Evolutionary conservation across 2,329 filamentous ascomycete species (phyloP).

Genomic region (Hypoxylon sp.): DNA sequence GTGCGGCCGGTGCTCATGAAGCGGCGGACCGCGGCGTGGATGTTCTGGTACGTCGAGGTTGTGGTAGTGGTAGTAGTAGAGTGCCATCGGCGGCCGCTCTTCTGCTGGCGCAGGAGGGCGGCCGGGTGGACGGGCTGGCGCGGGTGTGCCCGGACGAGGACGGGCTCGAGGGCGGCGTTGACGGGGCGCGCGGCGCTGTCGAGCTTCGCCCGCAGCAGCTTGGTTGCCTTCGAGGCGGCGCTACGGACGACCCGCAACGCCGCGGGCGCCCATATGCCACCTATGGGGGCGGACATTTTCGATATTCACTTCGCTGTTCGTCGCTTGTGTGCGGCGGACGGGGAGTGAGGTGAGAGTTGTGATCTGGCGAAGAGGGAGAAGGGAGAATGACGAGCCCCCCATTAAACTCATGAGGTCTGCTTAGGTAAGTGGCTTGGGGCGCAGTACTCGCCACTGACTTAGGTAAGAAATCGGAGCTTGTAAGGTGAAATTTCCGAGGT

Average conservation of each 20-base stretch:
- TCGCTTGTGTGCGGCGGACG: slow-evolving; percentile 42
- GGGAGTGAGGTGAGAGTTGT: slow-evolving; percentile 32
- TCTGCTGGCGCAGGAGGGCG: slow-evolving; percentile 63
- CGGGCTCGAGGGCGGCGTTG: slow-evolving; percentile 61
- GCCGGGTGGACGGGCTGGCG: slow-evolving; percentile 66
- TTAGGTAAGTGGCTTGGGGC: slow-evolving; percentile 37
- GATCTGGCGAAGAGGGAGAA: slow-evolving; percentile 18
- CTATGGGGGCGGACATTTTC: slow-evolving; percentile 64
- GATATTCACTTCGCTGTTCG: slow-evolving; percentile 38
- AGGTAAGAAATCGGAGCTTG: background rate
- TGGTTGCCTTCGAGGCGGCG: slow-evolving; percentile 63
- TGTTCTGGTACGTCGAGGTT: slow-evolving; percentile 54
- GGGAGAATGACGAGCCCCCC: slow-evolving; percentile 35
- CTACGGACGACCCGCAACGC: slow-evolving; percentile 66
- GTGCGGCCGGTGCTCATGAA: slow-evolving; percentile 60
- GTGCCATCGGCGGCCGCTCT: slow-evolving; percentile 61
- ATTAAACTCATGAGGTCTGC: slow-evolving; percentile 29
- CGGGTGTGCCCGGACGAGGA: slow-evolving; percentile 55
- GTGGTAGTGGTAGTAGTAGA: no score
- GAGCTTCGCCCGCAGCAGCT: slow-evolving; percentile 64
- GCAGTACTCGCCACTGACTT: slow-evolving; percentile 28
- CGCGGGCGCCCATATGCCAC: slow-evolving; percentile 68
- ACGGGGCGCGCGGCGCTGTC: slow-evolving; percentile 58
- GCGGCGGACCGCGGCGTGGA: slow-evolving; percentile 61
- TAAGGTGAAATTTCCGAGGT: slow-evolving; percentile 14